Percentiles rank a stretch among this genome's conserved stretches.
These are phyloP conservation scores for Zygotorulaspora chibaensis DNA, from an alignment of 805 yeast genomes.

Conservation along the genomic window DNA sequence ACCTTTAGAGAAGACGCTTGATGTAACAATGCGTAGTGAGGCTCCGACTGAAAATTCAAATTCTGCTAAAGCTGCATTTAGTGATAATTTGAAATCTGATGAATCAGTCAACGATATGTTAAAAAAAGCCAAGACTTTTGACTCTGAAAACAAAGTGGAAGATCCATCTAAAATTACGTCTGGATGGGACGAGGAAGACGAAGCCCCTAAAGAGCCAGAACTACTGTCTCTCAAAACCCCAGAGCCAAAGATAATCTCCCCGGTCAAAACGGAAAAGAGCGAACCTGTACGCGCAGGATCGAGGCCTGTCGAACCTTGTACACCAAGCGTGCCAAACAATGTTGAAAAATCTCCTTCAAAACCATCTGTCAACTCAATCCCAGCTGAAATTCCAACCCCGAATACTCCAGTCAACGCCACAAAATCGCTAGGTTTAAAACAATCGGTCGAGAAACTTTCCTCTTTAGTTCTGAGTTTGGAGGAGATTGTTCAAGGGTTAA, in stretches of 20 bases:
- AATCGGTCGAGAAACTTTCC: conserved; percentile 65
- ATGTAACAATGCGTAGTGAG: neutral
- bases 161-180: conserved; percentile 34
- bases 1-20: conserved; percentile 22
- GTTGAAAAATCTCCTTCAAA: conserved; percentile 1
- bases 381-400: neutral
- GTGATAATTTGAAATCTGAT: conserved; percentile 25
- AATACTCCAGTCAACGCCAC: conserved; percentile 17
- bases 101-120: conserved; percentile 29
- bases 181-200: conserved; percentile 35
- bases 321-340: neutral
- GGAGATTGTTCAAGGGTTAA: conserved; percentile 47
- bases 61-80: conserved; percentile 13
- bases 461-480: conserved; percentile 55
- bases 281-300: conserved; percentile 1
- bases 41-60: neutral
- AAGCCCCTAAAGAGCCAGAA: conserved; percentile 6
- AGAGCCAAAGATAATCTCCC: conserved; percentile 14
- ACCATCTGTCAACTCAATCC: neutral
- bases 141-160: conserved; percentile 32
- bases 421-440: conserved; percentile 62
- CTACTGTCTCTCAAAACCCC: conserved; percentile 6
- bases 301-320: conserved; percentile 12
- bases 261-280: conserved; percentile 14
- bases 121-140: conserved; percentile 30